Conservation (phyloP, 208 protist genomes). For the Trypanosoma scelopori region DNA sequence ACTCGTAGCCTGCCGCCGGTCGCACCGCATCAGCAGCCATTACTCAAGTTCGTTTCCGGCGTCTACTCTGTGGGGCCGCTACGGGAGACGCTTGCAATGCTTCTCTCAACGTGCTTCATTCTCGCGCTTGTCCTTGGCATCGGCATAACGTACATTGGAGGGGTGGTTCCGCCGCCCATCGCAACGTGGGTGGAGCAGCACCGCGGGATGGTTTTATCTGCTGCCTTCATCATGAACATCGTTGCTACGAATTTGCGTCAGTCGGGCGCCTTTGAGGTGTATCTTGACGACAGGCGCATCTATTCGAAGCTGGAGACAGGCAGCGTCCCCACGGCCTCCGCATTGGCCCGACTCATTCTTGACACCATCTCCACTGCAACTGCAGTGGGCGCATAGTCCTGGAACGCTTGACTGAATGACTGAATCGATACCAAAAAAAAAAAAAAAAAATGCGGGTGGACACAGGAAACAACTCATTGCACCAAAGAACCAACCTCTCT, state of each 20-base stretch:
- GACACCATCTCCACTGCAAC: background rate
- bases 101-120: slow-evolving; percentile 43
- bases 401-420: background rate
- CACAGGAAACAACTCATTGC: too few species aligned
- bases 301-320: slow-evolving; percentile 67
- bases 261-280: slow-evolving; percentile 75
- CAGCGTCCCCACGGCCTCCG: slow-evolving; percentile 25
- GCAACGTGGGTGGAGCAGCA: slow-evolving; percentile 35
- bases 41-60: slow-evolving; percentile 39
- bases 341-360: slow-evolving; percentile 30
- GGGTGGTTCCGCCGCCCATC: slow-evolving; percentile 38
- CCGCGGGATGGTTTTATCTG: slow-evolving; percentile 45
- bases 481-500: too few species aligned
- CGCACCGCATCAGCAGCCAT: slow-evolving; percentile 33
- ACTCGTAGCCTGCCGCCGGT: slow-evolving; percentile 25
- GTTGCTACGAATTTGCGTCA: slow-evolving; percentile 39
- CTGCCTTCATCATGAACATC: slow-evolving; percentile 63
- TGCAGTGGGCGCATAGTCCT: background rate
- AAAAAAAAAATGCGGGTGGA: background rate
- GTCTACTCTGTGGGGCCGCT: slow-evolving; percentile 52
- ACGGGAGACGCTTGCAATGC: slow-evolving; percentile 30
- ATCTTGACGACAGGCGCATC: slow-evolving; percentile 55
- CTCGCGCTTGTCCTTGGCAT: slow-evolving; percentile 37
- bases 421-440: background rate
- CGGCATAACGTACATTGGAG: slow-evolving; percentile 29